Conservation (phyloP, 768 basidiomycete species). For the Panellus pusillus region DNA sequence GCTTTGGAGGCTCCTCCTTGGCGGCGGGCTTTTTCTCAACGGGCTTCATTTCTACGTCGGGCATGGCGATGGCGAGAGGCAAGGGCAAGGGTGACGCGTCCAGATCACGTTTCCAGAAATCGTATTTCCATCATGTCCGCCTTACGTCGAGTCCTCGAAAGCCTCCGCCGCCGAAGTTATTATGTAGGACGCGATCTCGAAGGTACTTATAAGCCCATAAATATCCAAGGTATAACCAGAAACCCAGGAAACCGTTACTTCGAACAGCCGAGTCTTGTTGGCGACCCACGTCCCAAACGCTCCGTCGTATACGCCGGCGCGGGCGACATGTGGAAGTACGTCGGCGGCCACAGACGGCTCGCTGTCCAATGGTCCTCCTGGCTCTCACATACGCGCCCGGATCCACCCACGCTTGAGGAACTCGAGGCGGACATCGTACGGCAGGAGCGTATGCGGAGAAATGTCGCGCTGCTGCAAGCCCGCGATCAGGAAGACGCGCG, state of each 20-base stretch:
- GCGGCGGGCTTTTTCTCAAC: conserved; percentile 45
- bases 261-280: conserved; percentile 43
- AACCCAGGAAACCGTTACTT: conserved; percentile 59
- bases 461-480: conserved; percentile 55
- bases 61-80: no score
- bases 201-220: conserved; percentile 37
- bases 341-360: conserved; percentile 57
- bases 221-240: conserved; percentile 2
- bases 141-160: conserved; percentile 37
- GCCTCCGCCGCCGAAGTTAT: conserved; percentile 48
- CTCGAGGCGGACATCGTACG: conserved; percentile 55
- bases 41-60: conserved; percentile 70
- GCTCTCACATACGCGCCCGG: conserved; percentile 65
- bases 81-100: conserved; percentile 36
- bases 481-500: conserved; percentile 51
- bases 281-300: conserved; percentile 51
- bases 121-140: conserved; percentile 45
- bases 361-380: conserved; percentile 77
- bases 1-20: conserved; percentile 40
- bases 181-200: conserved; percentile 60
- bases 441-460: conserved; percentile 51
- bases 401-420: conserved; percentile 68
- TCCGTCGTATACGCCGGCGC: conserved; percentile 57
- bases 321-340: conserved; percentile 61
- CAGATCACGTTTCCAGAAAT: conserved; percentile 25